Evolutionary conservation across 495 filamentous ascomycete genomes (phyloP), one percentile per base, ranked within the genome.

Genomic region (Podospora pseudoanserina): DNA sequence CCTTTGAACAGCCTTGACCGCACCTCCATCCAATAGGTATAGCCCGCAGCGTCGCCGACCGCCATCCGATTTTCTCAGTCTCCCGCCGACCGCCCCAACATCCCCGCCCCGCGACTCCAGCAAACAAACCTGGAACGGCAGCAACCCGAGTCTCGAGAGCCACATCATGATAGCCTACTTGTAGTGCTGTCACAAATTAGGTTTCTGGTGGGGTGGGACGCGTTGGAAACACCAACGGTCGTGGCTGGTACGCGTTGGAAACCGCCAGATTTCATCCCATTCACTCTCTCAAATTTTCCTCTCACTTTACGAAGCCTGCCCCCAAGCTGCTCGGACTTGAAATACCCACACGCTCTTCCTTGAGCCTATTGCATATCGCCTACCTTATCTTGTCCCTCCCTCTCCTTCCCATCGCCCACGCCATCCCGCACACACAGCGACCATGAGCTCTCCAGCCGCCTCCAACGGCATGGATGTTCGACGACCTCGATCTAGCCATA

Each of bases 401-500:
- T 49, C 39, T 11, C 39, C 39, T 49, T 49, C 39, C 15, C 13
- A 11, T 49, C 39, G 39, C 9, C 39, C 39, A 16, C 39, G 39
- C 39, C 39, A 18, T 49, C 39, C 39, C 39, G 15, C 64, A 66
- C 20, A 16, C 26, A 19, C 54, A 7, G 13, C 53, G 28, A 32
- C 28, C 54, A 58, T 58, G 64, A 60, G 26, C 32, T 63, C 55
- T 34, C 49, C 44, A 18, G 3, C 49, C 56, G 55, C 26, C 28
- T 39, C 62, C 23, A 64, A 70, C 73, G 66, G 72, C 67, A 79
- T 79, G 73, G 79, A 81, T 59, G 65, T 69, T 60, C 74, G 74
- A 60, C 76, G 79, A 20, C 80, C 80, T 63, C 75, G 73, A 27
- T 84, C 82, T 23, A 80, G 80, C 72, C 80, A 83, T 64, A 79